A percentile compares a stretch with the other conserved stretches of the same genome.
These are phyloP conservation scores for Penicillium turbatum DNA, from an alignment of 495 filamentous ascomycete species.

Conservation along the genomic window DNA sequence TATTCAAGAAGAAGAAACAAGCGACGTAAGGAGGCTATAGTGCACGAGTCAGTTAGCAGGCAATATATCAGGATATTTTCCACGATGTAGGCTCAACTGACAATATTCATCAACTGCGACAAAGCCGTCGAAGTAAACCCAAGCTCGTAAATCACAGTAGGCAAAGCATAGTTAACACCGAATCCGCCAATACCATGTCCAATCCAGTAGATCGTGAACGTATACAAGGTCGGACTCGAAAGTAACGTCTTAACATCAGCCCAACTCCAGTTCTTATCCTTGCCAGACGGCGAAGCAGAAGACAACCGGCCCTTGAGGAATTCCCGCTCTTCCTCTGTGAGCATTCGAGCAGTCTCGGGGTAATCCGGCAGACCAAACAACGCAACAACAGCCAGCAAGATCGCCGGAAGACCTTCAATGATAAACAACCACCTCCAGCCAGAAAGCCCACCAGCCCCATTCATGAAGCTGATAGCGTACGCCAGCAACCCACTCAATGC, in stretches of 20 bases:
- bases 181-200: constrained; percentile 44
- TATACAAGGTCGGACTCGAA: constrained; percentile 33
- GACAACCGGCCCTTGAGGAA: constrained; percentile 25
- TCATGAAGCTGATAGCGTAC: constrained; percentile 39
- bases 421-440: constrained; percentile 48
- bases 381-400: constrained; percentile 31
- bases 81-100: constrained; percentile 13
- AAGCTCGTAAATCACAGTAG: constrained; percentile 43
- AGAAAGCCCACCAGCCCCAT: constrained; percentile 28
- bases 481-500: constrained; percentile 40
- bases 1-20: constrained; percentile 38
- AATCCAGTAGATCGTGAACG: constrained; percentile 37
- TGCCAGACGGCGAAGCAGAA: constrained; percentile 17
- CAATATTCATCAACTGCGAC: constrained; percentile 43
- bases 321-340: constrained; percentile 34
- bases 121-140: constrained; percentile 37
- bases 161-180: constrained; percentile 37
- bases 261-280: constrained; percentile 29
- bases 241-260: constrained; percentile 25
- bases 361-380: constrained; percentile 41
- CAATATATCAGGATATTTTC: no score
- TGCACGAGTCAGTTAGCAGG: neutral
- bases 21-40: constrained; percentile 37
- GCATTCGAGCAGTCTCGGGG: constrained; percentile 36
- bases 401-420: constrained; percentile 42